A percentile compares a stretch with the other conserved stretches of the same genome.
Conservation (phyloP, 2,329 filamentous ascomycete genomes). For the Hirsutella thompsonii region DNA sequence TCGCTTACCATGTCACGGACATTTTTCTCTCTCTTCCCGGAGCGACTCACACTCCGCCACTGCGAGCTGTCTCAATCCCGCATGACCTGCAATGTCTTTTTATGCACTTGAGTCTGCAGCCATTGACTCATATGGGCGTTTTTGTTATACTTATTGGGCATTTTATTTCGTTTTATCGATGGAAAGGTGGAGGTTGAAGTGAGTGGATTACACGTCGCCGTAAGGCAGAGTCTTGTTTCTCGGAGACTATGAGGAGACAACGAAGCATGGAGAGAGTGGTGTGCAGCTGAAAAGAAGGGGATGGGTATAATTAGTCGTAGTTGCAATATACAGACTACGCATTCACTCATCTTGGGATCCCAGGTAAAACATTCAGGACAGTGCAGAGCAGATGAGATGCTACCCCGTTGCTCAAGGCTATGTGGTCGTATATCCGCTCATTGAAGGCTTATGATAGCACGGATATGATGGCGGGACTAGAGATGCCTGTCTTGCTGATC, state of each 20-base stretch:
- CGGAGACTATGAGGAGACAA: neutral
- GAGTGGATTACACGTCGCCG: neutral
- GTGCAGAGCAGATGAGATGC: too few species aligned
- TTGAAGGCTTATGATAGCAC: too few species aligned
- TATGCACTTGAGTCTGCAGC: neutral
- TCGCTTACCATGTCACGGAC: neutral
- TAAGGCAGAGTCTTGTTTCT: neutral
- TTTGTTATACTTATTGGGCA: neutral
- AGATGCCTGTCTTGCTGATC: too few species aligned
- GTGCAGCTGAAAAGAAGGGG: too few species aligned
- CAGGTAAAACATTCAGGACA: too few species aligned
- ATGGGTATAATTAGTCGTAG: too few species aligned
- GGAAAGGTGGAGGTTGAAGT: neutral
- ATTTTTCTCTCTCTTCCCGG: neutral
- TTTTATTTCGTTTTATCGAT: neutral
- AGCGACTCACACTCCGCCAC: neutral
- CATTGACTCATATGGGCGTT: neutral
- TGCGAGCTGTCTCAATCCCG: neutral
- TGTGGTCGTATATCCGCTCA: too few species aligned
- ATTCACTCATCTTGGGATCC: too few species aligned
- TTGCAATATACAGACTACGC: too few species aligned
- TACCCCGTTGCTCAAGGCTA: too few species aligned
- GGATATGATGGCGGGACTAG: too few species aligned
- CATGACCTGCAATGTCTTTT: neutral
- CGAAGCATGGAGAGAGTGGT: too few species aligned